Base-by-base conservation (phyloP, 2,329 filamentous ascomycete species). In the Penicillium sp. region DNA sequence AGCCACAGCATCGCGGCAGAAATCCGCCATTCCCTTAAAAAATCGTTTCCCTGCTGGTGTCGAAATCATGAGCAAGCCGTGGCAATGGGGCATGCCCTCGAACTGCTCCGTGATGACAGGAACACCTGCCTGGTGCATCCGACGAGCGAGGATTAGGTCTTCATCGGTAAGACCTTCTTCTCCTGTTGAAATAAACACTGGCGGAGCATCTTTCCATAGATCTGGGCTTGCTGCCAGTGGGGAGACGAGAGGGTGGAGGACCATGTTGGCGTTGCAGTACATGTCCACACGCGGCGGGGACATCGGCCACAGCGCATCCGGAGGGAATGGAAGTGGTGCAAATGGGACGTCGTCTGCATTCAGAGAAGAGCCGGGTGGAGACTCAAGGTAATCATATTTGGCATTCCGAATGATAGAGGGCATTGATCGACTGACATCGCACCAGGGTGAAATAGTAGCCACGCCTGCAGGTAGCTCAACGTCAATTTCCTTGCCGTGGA, bases 31-130 rank as follows among this genome's bases (percentile, higher is more conserved):
- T 3, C 74, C 72, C 13, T 77, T 68, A 52, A 83, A 79, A 61
- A 83, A 87, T 44, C 79, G 76, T 59, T 65, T 72, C 2, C 79
- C 72, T 28, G 72, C 76, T 1, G 75, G 65, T 2, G 78, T 66
- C 4, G 72, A 70, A 1, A 76, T 70, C 50, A 89, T 71, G 1
- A 89, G 57, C 57, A 84, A 63, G 0, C 80, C 82, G 65, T 90
- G 76, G 45, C 74, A 76, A 53, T 78, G 75, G 9, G 75, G 75
- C 71, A 76, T 75, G 9, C 74, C 75, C 52, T 78, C 75, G 45
- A 73, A 76, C 43, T 71, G 70, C 43, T 76, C 70, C 6, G 74
- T 65, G 3, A 72, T 57, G 9, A 76, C 68, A 0, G 68, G 53
- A 4, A 64, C 70, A 23, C 74, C 74, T 8, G 61, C 70, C 15